Evolutionary conservation across 768 basidiomycete genomes (phyloP), one percentile per base, ranked within the genome.

Genomic region (Boletus tylopilopsis): DNA sequence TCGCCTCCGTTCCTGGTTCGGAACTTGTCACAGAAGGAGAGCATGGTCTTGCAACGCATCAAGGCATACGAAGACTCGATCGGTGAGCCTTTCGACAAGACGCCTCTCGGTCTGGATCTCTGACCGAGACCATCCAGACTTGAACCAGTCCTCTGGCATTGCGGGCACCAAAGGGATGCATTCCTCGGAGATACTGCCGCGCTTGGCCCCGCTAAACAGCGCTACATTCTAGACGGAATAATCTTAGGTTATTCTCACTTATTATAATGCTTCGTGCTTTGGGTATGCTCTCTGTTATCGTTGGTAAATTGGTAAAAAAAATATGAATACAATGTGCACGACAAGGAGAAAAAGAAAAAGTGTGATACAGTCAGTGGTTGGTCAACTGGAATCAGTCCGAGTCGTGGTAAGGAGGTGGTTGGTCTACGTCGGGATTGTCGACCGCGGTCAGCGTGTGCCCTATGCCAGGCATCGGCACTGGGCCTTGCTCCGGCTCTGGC

Each of bases 181-280:
- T 19, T 63, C 69, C 11, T 62, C 69, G 48, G 73, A 76, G 59
- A 64, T 72, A n/a, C 54, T 70, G 49, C 71, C 75, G n/a, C 66
- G 73, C 0, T 58, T 66, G n/a, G n/a, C n/a, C n/a, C n/a, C n/a
- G n/a, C n/a, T n/a, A n/a, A n/a, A n/a, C n/a, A n/a, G n/a, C n/a
- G n/a, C n/a, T n/a, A n/a, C n/a, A n/a, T n/a, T n/a, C n/a, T n/a
- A n/a, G n/a, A n/a, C n/a, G n/a, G n/a, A n/a, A n/a, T n/a, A n/a
- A n/a, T n/a, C n/a, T n/a, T 30, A 34, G 35, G 16, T 37, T 15
- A 39, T 42, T 4, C 38, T 46, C 27, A 3, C 50, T 54, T 56
- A 51, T 12, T 29, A 2, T 12, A 5, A 12, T 30, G n/a, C n/a
- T n/a, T n/a, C n/a, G n/a, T 13, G 29, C 12, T 30, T n/a, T 13